Conservation (phyloP, 805 yeast species). For the Tetrapisispora fleetii region DNA sequence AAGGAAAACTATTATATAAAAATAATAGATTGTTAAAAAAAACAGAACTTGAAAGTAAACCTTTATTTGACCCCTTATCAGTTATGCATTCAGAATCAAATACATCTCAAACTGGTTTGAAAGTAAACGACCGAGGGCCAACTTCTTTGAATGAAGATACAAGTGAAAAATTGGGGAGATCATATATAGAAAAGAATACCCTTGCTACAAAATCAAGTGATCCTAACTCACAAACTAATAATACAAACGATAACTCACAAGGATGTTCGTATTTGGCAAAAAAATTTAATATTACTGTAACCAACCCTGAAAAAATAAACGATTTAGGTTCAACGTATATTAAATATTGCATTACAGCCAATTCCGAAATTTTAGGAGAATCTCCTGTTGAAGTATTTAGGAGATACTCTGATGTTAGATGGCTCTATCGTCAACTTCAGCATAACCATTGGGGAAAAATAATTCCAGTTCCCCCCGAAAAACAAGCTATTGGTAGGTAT, state of each 20-base stretch:
- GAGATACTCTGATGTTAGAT: slow-evolving; percentile 84
- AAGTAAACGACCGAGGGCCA: no score
- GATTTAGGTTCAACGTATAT: slow-evolving; percentile 84
- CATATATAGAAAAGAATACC: neutral
- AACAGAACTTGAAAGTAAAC: neutral
- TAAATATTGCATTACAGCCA: slow-evolving; percentile 68
- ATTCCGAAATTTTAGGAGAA: slow-evolving; percentile 30
- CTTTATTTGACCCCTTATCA: neutral
- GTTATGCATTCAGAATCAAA: neutral
- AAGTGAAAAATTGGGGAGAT: no score
- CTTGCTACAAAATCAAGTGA: neutral
- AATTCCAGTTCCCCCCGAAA: slow-evolving; percentile 93
- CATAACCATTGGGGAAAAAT: slow-evolving; percentile 82
- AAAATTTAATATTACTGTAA: slow-evolving; percentile 57
- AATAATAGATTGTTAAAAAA: neutral
- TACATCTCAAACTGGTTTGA: neutral
- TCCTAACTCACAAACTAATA: neutral
- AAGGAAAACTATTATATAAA: neutral
- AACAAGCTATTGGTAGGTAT: slow-evolving; percentile 86
- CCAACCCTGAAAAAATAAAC: slow-evolving; percentile 86
- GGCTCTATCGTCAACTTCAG: slow-evolving; percentile 85
- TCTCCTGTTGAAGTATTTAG: slow-evolving; percentile 55
- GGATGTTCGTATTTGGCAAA: no score
- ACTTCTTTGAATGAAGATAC: neutral
- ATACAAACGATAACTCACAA: neutral